Conservation (phyloP, 164 flowering plant genomes). For the Sextonia rubra region DNA sequence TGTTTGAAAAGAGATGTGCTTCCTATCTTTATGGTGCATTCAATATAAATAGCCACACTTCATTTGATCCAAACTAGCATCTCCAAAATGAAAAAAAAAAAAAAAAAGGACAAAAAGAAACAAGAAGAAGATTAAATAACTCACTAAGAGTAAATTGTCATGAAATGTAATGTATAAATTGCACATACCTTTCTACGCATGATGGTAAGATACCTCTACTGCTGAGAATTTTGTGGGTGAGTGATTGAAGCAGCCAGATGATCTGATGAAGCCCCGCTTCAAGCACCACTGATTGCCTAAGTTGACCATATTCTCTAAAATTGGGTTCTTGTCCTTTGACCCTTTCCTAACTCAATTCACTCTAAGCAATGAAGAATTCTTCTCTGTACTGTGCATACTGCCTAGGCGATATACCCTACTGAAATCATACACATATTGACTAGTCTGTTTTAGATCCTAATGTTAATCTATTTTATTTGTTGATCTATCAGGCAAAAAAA, state of each 20-base stretch:
- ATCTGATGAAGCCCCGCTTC: conserved; percentile 35
- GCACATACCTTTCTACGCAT: neutral
- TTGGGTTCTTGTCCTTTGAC: no score
- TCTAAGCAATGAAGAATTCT: neutral
- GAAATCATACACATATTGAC: neutral
- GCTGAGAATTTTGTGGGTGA: conserved; percentile 32
- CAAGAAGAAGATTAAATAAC: neutral
- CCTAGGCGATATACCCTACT: neutral
- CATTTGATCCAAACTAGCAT: neutral
- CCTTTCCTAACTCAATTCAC: no score
- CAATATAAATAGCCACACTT: no score
- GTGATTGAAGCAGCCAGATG: conserved; percentile 70
- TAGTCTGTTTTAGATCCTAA: neutral
- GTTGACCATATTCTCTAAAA: neutral
- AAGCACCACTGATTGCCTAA: neutral
- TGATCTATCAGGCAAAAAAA: no score
- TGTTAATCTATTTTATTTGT: no score
- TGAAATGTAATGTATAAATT: neutral
- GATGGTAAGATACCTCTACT: neutral
- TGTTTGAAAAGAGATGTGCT: no score
- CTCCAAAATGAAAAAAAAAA: neutral
- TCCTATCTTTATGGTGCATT: neutral
- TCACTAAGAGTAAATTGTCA: neutral
- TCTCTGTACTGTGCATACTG: neutral
- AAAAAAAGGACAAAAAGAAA: neutral